Evolutionary conservation across 192 early-diverging fungal genomes (phyloP).

Genomic region (Podila verticillata): DNA sequence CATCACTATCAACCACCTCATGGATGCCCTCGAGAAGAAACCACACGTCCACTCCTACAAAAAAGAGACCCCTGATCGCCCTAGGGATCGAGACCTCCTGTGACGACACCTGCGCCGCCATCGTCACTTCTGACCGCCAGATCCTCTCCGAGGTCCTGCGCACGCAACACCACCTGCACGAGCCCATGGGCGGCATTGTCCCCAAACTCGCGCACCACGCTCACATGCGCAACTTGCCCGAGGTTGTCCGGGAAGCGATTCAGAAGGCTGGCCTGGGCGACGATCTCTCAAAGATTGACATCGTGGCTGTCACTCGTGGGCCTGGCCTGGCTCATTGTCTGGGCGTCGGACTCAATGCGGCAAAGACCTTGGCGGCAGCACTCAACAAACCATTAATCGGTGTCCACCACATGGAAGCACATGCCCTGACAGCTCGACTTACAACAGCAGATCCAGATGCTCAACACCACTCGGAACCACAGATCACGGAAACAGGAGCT

Average conservation of each 20-base stretch:
- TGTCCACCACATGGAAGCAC: conserved; percentile 89
- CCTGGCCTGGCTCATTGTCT: conserved; percentile 78
- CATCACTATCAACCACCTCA: neutral
- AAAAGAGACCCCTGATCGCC: conserved; percentile 50
- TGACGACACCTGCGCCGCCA: conserved; percentile 81
- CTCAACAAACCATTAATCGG: conserved; percentile 74
- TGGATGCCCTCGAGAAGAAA: neutral
- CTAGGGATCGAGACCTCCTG: conserved; percentile 84
- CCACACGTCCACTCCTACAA: neutral
- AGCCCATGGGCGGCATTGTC: conserved; percentile 79
- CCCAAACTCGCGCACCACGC: conserved; percentile 73
- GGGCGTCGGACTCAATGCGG: conserved; percentile 75
- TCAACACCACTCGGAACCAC: neutral
- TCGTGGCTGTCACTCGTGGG: conserved; percentile 80
- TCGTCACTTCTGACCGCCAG: conserved; percentile 70
- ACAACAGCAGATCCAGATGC: conserved; percentile 41
- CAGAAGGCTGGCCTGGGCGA: conserved; percentile 58
- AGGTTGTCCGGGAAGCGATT: conserved; percentile 69
- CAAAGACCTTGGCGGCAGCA: conserved; percentile 77
- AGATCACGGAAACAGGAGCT: neutral
- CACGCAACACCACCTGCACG: conserved; percentile 74
- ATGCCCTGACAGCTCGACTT: conserved; percentile 80
- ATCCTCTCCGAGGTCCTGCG: conserved; percentile 71
- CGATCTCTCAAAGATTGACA: conserved; percentile 61
- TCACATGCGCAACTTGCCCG: conserved; percentile 71